Percentiles rank a stretch among this genome's conserved stretches.
These are phyloP conservation scores for Cystoisospora suis DNA, from an alignment of 169 alveolate species.

Conservation along the genomic window DNA sequence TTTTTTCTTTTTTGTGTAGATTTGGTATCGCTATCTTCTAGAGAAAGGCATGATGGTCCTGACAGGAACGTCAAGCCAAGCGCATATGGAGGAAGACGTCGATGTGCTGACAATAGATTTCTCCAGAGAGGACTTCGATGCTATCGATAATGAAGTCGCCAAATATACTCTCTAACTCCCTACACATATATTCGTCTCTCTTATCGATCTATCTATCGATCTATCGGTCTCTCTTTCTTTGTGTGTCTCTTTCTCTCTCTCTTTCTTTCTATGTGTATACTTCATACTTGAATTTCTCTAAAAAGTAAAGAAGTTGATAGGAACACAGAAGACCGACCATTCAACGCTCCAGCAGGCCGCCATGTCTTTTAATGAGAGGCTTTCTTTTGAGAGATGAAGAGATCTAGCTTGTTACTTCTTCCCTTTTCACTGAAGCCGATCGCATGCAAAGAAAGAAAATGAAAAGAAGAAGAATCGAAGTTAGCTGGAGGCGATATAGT, in stretches of 20 bases:
- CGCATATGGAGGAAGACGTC: conserved; percentile 35
- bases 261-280: not conserved
- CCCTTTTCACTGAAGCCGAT: not conserved
- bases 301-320: not conserved
- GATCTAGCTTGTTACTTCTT: not conserved
- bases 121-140: not conserved
- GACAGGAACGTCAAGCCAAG: not conserved
- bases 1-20: not conserved
- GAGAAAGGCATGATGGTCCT: conserved; percentile 19
- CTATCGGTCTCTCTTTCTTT: not conserved
- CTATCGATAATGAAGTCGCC: not conserved
- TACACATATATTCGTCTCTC: not conserved
- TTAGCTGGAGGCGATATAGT: no score
- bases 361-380: not conserved
- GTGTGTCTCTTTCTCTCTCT: not conserved
- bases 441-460: not conserved
- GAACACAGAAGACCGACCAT: not conserved
- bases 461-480: not conserved
- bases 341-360: not conserved
- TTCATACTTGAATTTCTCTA: not conserved
- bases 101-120: not conserved
- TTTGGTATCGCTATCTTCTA: conserved; percentile 42
- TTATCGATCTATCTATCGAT: not conserved
- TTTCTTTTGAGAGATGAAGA: not conserved
- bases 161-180: not conserved